Evolutionary conservation across 2,329 filamentous ascomycete species (phyloP).

Genomic region (Venturia aucupariae): DNA sequence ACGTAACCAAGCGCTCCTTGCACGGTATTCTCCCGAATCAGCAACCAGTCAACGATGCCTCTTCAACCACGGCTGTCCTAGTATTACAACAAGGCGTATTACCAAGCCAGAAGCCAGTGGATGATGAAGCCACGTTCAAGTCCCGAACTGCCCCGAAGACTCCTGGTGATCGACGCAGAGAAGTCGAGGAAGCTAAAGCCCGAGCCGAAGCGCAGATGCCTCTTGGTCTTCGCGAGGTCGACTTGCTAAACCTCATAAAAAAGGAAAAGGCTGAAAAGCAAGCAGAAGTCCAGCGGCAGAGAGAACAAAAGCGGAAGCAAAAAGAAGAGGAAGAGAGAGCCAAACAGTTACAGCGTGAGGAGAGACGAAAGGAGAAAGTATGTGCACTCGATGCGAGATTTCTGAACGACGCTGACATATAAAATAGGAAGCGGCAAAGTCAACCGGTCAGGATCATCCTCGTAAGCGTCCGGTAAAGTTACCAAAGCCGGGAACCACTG

Average conservation of each 20-base stretch:
- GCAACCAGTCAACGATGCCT: not conserved
- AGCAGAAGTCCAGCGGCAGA: not conserved
- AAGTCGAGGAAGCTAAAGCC: not conserved
- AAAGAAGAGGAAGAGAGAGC: not conserved
- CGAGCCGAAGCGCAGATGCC: not conserved
- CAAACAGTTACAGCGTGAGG: not conserved
- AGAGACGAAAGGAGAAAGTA: not conserved
- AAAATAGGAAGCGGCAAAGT: not conserved
- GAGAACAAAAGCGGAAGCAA: not conserved
- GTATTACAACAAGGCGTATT: not conserved
- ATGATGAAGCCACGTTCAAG: not conserved
- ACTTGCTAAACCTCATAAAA: not conserved
- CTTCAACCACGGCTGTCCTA: not conserved
- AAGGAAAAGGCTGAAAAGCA: slow-evolving; percentile 4
- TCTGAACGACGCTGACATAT: not conserved
- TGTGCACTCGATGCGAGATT: not conserved
- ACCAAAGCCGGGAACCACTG: not conserved
- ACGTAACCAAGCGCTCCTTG: not conserved
- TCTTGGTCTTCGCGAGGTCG: not conserved
- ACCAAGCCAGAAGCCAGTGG: not conserved
- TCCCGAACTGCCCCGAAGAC: not conserved
- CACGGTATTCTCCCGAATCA: not conserved
- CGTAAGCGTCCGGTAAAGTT: slow-evolving; percentile 1
- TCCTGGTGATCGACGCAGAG: not conserved
- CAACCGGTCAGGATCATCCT: not conserved